Evolutionary conservation across 106 monocot genomes (phyloP).

Genomic region (Phalaenopsis aphrodite): DNA sequence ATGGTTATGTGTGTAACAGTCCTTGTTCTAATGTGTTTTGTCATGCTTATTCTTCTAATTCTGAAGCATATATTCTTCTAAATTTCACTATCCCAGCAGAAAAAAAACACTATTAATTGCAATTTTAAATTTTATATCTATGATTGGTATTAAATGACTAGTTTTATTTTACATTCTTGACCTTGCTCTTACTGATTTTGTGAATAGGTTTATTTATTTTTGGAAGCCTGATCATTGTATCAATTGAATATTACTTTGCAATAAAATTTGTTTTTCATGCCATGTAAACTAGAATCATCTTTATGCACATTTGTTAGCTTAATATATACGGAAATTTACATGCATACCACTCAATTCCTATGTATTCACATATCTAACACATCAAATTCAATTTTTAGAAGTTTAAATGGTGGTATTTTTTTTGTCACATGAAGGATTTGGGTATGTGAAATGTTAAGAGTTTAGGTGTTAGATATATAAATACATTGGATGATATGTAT

Average conservation of each 20-base stretch:
- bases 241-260: neutral
- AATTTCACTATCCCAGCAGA: neutral
- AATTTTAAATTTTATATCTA: neutral
- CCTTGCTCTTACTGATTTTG: neutral
- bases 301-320: neutral
- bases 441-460: no score
- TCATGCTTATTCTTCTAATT: conserved; percentile 5
- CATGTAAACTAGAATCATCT: neutral
- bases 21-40: conserved; percentile 5
- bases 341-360: no score
- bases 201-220: neutral
- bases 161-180: neutral
- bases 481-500: no score
- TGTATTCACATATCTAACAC: no score
- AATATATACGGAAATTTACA: no score
- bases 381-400: no score
- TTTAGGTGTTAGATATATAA: no score
- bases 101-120: neutral
- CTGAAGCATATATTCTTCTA: conserved; percentile 6
- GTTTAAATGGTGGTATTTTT: no score
- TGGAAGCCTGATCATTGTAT: neutral
- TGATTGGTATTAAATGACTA: neutral
- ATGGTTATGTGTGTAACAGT: conserved; percentile 10
- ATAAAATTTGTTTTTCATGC: neutral
- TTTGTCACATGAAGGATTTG: no score